Percentiles rank a stretch among this genome's conserved stretches.
Evolutionary conservation across 2,329 filamentous ascomycete species (phyloP).

Genomic region (Cladophialophora carrionii): DNA sequence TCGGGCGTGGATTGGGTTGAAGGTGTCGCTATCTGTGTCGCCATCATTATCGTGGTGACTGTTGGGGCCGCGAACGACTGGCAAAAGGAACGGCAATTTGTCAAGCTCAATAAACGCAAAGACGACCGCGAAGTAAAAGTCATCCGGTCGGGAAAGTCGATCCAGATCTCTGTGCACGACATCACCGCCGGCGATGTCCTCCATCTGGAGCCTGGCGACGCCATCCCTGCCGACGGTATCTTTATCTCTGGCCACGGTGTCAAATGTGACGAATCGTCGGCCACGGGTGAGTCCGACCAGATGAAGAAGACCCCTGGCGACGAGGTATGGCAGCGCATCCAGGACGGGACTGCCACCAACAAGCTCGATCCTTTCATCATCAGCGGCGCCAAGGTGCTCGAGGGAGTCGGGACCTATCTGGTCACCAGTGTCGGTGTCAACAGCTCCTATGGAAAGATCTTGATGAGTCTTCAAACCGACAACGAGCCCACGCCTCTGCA

Average conservation of each 20-base stretch:
- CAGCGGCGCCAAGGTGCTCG: slow-evolving; percentile 77
- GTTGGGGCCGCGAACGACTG: slow-evolving; percentile 68
- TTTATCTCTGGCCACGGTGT: slow-evolving; percentile 68
- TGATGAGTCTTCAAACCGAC: slow-evolving; percentile 73
- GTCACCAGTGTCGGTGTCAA: slow-evolving; percentile 73
- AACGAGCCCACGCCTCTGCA: slow-evolving; percentile 77
- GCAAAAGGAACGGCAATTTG: slow-evolving; percentile 69
- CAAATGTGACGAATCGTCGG: slow-evolving; percentile 74
- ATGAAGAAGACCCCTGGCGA: slow-evolving; percentile 68
- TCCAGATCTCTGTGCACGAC: slow-evolving; percentile 67
- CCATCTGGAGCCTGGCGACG: slow-evolving; percentile 69
- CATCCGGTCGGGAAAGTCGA: slow-evolving; percentile 67
- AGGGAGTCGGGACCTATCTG: slow-evolving; percentile 74
- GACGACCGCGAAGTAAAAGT: slow-evolving; percentile 68
- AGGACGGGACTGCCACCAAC: slow-evolving; percentile 56
- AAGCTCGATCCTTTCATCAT: slow-evolving; percentile 74
- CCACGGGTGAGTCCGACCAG: slow-evolving; percentile 73
- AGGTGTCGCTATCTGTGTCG: slow-evolving; percentile 67
- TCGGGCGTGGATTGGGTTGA: slow-evolving; percentile 66
- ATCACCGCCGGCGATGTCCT: slow-evolving; percentile 71
- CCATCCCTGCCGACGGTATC: slow-evolving; percentile 71
- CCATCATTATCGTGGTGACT: slow-evolving; percentile 66
- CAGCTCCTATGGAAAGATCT: slow-evolving; percentile 74
- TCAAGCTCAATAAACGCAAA: slow-evolving; percentile 62
- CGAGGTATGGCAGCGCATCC: slow-evolving; percentile 61